phyloP scores from a whole-genome alignment of 495 filamentous ascomycete genomes.

The Lophiotrema nucula region DNA sequence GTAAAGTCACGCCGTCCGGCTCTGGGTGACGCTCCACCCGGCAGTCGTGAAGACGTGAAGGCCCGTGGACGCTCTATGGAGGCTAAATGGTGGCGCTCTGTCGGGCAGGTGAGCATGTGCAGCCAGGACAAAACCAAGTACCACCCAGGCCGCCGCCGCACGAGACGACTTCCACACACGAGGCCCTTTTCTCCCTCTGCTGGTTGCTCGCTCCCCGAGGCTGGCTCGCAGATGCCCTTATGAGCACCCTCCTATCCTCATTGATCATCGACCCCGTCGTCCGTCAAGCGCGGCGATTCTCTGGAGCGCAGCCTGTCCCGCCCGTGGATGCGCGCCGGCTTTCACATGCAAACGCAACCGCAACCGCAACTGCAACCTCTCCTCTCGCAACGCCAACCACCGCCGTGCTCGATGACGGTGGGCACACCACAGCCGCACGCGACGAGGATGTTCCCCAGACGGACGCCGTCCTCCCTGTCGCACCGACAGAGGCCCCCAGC shows the following conservation, averaged over 20 bases:
- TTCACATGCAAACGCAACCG: slow-evolving; percentile 32
- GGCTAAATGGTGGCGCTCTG: not conserved
- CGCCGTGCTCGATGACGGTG: not conserved
- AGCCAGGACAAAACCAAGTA: not conserved
- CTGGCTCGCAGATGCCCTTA: slow-evolving; percentile 47
- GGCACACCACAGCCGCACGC: not conserved
- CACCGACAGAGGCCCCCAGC: not conserved
- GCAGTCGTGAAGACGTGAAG: too few species aligned
- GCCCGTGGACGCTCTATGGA: too few species aligned
- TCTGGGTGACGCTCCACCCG: too few species aligned
- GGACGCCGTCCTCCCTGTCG: not conserved
- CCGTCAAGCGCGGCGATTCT: slow-evolving; percentile 71
- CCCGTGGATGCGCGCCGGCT: slow-evolving; percentile 33
- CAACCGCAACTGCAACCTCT: too few species aligned
- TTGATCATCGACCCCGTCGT: slow-evolving; percentile 77
- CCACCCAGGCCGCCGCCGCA: too few species aligned
- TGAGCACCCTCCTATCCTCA: slow-evolving; percentile 71
- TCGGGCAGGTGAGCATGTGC: not conserved
- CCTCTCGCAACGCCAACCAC: not conserved
- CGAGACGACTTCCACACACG: too few species aligned
- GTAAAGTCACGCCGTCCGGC: too few species aligned
- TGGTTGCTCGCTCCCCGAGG: too few species aligned
- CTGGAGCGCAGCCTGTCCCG: slow-evolving; percentile 45
- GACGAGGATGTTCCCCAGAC: slow-evolving; percentile 1
- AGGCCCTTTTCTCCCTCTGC: slow-evolving; percentile 4